These are phyloP conservation scores for Pseudopediastrum boryanum DNA, from an alignment of 139 green algal species.

Conservation along the genomic window DNA sequence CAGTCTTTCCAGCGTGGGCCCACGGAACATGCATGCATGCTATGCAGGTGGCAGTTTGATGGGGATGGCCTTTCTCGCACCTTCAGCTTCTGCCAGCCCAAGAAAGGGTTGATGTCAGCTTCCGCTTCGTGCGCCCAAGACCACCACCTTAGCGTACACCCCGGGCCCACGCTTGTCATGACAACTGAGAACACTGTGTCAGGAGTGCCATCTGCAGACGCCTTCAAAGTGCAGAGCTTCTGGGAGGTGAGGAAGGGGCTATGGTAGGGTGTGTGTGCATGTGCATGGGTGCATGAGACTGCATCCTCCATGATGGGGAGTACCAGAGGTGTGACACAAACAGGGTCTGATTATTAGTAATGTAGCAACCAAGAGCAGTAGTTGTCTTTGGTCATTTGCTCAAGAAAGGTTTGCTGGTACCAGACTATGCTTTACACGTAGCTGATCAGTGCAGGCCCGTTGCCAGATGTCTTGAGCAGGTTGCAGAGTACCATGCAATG, in stretches of 20 bases:
- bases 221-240: conserved; percentile 39
- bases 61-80: conserved; percentile 12
- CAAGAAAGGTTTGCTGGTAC: not conserved
- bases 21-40: too few species aligned
- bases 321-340: not conserved
- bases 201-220: conserved; percentile 29
- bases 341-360: not conserved
- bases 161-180: conserved; percentile 27
- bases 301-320: not conserved
- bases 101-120: conserved; percentile 22
- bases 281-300: not conserved
- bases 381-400: not conserved
- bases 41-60: conserved; percentile 21
- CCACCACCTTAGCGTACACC: conserved; percentile 35
- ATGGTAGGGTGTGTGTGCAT: too few species aligned
- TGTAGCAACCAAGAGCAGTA: not conserved
- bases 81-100: conserved; percentile 39
- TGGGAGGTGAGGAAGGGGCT: conserved; percentile 21
- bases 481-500: not conserved
- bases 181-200: conserved; percentile 23
- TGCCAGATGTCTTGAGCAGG: not conserved
- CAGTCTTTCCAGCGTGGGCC: too few species aligned
- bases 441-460: too few species aligned
- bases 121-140: conserved; percentile 26
- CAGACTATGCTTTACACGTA: not conserved